phyloP scores from a whole-genome alignment of 768 basidiomycete species.

The Suillus brevipes region DNA sequence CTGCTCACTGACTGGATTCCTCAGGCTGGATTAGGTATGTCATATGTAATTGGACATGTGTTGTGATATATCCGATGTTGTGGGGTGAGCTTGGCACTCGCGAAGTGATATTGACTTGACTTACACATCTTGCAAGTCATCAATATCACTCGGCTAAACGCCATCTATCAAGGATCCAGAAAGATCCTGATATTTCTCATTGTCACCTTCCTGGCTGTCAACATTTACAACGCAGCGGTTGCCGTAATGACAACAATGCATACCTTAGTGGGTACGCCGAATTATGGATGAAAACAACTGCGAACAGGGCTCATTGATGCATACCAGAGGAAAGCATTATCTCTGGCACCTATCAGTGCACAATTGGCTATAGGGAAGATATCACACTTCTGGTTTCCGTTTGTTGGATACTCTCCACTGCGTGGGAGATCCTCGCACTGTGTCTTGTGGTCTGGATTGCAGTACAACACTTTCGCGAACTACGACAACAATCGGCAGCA shows the following conservation, averaged over 20 bases:
- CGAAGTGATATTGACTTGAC: not conserved
- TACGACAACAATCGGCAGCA: no score
- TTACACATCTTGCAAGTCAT: not conserved
- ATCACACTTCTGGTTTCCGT: no score
- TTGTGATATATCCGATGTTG: not conserved
- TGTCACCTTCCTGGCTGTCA: not conserved
- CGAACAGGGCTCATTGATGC: not conserved
- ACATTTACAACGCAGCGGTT: not conserved
- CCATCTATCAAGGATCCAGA: not conserved
- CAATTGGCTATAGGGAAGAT: no score
- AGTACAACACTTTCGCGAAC: conserved; percentile 27
- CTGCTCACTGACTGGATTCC: not conserved
- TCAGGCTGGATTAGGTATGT: not conserved
- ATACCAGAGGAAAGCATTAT: no score
- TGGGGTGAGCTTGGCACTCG: not conserved
- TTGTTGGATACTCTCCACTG: no score
- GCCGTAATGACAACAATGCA: not conserved
- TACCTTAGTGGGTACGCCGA: not conserved
- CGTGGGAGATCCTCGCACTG: no score
- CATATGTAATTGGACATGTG: not conserved
- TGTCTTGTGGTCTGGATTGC: conserved; percentile 35
- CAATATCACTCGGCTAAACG: not conserved
- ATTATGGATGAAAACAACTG: not conserved
- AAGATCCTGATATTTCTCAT: not conserved
- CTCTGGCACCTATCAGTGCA: no score